Conservation (phyloP, 257 asterid species). For the Leptodermis oblonga region DNA sequence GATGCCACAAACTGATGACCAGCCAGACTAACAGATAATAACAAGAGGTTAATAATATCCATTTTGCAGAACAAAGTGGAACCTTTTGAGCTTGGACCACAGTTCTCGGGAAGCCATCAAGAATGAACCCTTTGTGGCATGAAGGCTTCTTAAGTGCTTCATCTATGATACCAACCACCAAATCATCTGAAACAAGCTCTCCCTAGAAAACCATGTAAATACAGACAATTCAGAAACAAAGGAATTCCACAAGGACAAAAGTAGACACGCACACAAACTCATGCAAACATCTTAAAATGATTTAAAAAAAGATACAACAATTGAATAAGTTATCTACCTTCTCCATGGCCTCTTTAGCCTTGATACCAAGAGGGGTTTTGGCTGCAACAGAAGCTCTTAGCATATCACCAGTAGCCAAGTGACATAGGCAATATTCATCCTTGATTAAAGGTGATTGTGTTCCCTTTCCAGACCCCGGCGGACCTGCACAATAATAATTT, state of each 20-base stretch:
- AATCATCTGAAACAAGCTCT: conserved; percentile 90
- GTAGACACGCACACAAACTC: neutral
- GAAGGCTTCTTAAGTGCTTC: conserved; percentile 93
- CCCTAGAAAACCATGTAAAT: conserved; percentile 45
- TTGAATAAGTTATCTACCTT: conserved; percentile 38
- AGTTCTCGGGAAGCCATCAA: conserved; percentile 97
- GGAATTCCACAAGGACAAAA: conserved; percentile 8
- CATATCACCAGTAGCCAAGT: conserved; percentile 99
- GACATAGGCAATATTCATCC: conserved; percentile 89
- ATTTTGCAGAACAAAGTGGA: neutral
- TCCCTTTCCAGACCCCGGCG: conserved; percentile 96
- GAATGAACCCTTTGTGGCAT: conserved; percentile 92
- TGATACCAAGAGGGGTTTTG: conserved; percentile 82
- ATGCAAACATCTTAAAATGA: neutral
- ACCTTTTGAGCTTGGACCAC: conserved; percentile 95
- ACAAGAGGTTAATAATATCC: conserved; percentile 13
- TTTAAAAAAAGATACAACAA: neutral
- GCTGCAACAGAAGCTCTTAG: conserved; percentile 95
- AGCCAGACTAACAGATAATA: neutral
- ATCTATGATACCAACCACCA: conserved; percentile 89
- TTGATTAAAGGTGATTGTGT: conserved; percentile 91
- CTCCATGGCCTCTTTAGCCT: conserved; percentile 96
- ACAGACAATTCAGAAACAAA: conserved; percentile 9
- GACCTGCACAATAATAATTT: conserved; percentile 45
- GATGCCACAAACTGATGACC: neutral